phyloP scores from a whole-genome alignment of 192 early-diverging fungal genomes.

The Gaertneriomyces sp. region DNA sequence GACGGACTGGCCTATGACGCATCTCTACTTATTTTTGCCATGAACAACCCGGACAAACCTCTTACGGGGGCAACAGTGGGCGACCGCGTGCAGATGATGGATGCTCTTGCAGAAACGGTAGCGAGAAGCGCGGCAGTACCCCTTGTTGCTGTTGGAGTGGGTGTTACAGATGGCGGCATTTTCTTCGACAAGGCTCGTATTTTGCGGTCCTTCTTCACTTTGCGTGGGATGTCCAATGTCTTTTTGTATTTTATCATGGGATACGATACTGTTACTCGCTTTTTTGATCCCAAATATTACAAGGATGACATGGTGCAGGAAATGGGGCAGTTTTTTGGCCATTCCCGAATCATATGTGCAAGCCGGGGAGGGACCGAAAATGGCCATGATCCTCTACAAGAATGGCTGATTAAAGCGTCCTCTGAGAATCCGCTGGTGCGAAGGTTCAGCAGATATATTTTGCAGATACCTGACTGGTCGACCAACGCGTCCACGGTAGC shows the following conservation, averaged over 20 bases:
- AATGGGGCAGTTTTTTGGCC: background rate
- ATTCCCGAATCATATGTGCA: slow-evolving; percentile 3
- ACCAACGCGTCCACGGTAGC: background rate
- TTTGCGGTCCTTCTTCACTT: background rate
- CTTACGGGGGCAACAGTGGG: background rate
- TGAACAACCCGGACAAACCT: slow-evolving; percentile 3
- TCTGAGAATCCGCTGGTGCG: background rate
- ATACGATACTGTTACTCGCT: slow-evolving; percentile 14
- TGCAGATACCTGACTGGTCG: background rate
- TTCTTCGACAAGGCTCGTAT: background rate
- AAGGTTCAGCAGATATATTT: background rate
- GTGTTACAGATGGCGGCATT: background rate
- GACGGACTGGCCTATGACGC: background rate
- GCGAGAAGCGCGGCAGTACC: background rate
- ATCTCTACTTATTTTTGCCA: background rate
- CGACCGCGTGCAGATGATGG: slow-evolving; percentile 2
- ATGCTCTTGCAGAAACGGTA: background rate
- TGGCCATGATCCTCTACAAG: background rate
- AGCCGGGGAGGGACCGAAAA: background rate
- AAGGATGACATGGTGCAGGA: slow-evolving; percentile 1
- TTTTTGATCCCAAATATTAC: slow-evolving; percentile 26
- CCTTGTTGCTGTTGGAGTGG: background rate
- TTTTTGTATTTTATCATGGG: slow-evolving; percentile 24
- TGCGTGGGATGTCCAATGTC: background rate
- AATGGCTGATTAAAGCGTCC: background rate